Base-by-base conservation (phyloP, 345 rosid species). In the Dipteronia dyeriana region DNA sequence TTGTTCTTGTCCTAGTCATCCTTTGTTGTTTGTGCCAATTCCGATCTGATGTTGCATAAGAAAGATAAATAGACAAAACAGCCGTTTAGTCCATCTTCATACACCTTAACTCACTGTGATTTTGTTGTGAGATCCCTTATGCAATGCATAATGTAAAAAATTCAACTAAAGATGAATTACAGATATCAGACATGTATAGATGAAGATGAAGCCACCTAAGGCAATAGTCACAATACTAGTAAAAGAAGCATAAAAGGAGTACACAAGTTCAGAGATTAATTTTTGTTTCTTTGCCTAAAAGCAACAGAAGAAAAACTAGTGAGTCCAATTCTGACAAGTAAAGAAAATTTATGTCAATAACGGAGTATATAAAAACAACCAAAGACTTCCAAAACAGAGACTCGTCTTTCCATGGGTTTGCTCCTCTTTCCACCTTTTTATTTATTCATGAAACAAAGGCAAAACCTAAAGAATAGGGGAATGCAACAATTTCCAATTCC, bases 201-300 rank as follows among this genome's bases (percentile, higher is more conserved):
- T 10, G 14, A 45, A 45, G 49, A 45, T 10, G 12, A 2, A 45
- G 49, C 14, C 10, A 14, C 10, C 45, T 41, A 41, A 41, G 45
- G 45, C 9, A 41, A 75, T 91, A 63, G 26, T 26, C 26, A 1
- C 26, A 26, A 26, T 26, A 26, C 83, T 89, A 0, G 86, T 89
- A 26, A 95, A 93, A 67, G 95, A 94, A 90, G 97, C 84, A 85
- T 89, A 75, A 93, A 89, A 0, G 97, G 91, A 14, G 47, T 88
- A 61, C 87, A 9, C 45, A 41, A 41, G 9, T 41, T 41, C 45
- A 41, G 45, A 41, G 45, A 7, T 41, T 2, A 41, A 41, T 41
- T 41, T 41, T 41, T 9, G 45, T 41, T 41, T 41, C 38, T 41
- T 41, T 41, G 45, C 45, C 9, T 41, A 9, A 41, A 41, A 41